A percentile compares a stretch with the other conserved stretches of the same genome.
These are phyloP conservation scores for Heritiera littoralis DNA, from an alignment of 345 rosid species.

Conservation along the genomic window DNA sequence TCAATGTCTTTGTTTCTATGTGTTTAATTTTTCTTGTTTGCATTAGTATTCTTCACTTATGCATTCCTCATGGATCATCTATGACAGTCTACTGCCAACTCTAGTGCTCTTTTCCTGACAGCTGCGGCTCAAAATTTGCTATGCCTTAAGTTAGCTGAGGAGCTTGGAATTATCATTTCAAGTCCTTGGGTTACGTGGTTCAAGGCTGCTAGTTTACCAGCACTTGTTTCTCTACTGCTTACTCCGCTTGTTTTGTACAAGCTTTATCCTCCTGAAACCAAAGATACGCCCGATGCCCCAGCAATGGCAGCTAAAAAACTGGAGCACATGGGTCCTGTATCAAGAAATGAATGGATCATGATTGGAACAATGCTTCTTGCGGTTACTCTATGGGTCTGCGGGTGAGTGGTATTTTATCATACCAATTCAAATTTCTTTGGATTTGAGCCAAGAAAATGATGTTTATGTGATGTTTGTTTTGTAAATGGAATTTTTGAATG, in stretches of 20 bases:
- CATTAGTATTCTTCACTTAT: conserved; percentile 16
- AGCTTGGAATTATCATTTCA: conserved; percentile 74
- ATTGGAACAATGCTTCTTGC: conserved; percentile 92
- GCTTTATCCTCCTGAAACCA: conserved; percentile 92
- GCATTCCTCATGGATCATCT: conserved; percentile 33
- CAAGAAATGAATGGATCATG: conserved; percentile 88
- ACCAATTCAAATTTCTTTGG: conserved; percentile 1
- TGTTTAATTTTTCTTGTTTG: neutral
- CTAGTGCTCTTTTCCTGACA: conserved; percentile 95
- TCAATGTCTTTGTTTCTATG: neutral
- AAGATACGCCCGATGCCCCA: conserved; percentile 96
- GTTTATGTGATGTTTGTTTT: neutral
- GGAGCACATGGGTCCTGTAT: conserved; percentile 78
- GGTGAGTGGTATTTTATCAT: conserved; percentile 49
- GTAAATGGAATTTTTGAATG: neutral
- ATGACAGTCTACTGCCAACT: conserved; percentile 75
- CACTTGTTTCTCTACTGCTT: conserved; percentile 64
- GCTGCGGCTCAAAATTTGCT: conserved; percentile 96
- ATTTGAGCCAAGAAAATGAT: neutral
- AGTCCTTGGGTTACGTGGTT: conserved; percentile 98
- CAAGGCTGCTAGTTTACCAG: conserved; percentile 90
- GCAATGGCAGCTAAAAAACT: conserved; percentile 82
- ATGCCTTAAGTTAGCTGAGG: conserved; percentile 92
- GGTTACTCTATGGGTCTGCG: conserved; percentile 86
- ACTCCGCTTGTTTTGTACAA: conserved; percentile 81